A percentile compares a stretch with the other conserved stretches of the same genome.
Conservation (phyloP, 2,329 filamentous ascomycete species). For the Ilyonectria sp. region DNA sequence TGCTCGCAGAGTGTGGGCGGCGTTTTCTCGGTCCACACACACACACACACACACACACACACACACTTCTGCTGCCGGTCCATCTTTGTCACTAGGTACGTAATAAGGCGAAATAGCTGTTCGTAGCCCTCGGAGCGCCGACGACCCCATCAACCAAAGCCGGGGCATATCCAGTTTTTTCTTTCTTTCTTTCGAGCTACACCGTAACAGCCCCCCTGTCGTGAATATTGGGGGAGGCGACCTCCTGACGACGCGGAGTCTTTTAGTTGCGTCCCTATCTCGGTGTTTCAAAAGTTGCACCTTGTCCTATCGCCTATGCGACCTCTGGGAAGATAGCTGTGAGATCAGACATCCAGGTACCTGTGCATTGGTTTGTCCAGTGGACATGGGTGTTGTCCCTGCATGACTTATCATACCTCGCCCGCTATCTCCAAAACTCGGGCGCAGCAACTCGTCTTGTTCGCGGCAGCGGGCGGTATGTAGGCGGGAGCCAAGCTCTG, state of each 20-base stretch:
- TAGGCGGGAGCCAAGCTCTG: conserved; percentile 9
- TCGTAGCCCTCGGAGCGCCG: conserved; percentile 21
- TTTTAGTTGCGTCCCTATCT: conserved; percentile 16
- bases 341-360: conserved; percentile 13
- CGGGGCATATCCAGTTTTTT: conserved; percentile 14
- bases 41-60: conserved; percentile 11
- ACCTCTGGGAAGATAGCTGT: conserved; percentile 15
- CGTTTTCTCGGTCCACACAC: conserved; percentile 32
- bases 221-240: conserved; percentile 21
- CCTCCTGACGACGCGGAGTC: conserved; percentile 22
- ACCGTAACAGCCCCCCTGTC: conserved; percentile 26
- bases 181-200: conserved; percentile 15
- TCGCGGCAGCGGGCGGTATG: conserved; percentile 23
- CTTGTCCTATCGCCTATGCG: conserved; percentile 20
- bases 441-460: conserved; percentile 23
- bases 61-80: not conserved
- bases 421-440: conserved; percentile 23
- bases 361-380: conserved; percentile 7
- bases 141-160: conserved; percentile 26
- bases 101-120: conserved; percentile 30
- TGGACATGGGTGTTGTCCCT: conserved; percentile 24
- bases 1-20: conserved; percentile 25
- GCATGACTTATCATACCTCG: conserved; percentile 32
- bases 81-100: conserved; percentile 32
- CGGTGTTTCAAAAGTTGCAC: conserved; percentile 24